Percentiles rank a stretch among this genome's conserved stretches.
These are phyloP conservation scores for Zanthoxylum bungeanum DNA, from an alignment of 345 rosid genomes.

Conservation along the genomic window DNA sequence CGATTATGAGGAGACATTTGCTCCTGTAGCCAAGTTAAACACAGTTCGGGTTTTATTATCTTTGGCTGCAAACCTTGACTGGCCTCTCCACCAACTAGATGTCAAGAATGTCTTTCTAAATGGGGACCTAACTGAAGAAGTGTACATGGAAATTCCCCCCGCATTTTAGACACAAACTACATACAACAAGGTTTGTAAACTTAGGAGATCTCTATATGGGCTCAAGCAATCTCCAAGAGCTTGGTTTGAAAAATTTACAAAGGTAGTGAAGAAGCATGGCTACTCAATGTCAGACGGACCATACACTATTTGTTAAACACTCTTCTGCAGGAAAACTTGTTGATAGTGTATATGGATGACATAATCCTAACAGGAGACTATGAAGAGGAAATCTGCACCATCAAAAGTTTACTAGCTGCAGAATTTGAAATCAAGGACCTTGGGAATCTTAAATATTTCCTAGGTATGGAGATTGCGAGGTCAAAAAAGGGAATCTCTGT, in stretches of 20 bases:
- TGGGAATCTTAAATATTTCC: neutral
- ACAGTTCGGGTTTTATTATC: neutral
- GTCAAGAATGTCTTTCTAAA: neutral
- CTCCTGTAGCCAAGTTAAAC: neutral
- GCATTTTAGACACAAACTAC: neutral
- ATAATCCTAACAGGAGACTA: neutral
- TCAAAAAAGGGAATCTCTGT: conserved; percentile 2
- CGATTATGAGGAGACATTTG: neutral
- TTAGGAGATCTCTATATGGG: neutral
- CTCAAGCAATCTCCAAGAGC: neutral
- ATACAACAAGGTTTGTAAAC: neutral
- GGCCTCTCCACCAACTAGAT: neutral
- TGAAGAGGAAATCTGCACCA: neutral
- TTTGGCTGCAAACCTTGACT: neutral
- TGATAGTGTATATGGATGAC: neutral
- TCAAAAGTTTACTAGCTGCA: neutral
- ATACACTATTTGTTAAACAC: neutral
- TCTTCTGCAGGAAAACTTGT: neutral
- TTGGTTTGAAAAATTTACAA: conserved; percentile 2
- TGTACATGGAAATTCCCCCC: neutral
- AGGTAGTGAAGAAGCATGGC: neutral
- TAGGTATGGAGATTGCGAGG: neutral
- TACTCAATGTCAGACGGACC: neutral
- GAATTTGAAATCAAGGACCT: neutral
- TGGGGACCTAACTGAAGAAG: neutral